Evolutionary conservation across 345 rosid species (phyloP).

Genomic region (Rhizophora apiculata): DNA sequence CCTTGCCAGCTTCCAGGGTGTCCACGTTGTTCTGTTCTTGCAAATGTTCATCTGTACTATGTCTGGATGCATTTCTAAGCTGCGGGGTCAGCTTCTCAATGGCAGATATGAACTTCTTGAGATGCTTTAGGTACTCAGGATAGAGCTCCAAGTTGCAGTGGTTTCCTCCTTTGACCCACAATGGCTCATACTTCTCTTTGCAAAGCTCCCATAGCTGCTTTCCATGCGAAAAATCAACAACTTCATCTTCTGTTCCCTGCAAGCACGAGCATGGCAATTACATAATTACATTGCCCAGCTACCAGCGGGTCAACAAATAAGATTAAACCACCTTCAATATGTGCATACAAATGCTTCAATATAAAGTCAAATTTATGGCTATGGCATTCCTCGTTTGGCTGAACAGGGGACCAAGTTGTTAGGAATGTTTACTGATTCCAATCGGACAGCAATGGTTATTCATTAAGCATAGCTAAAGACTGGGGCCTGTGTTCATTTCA

Average conservation of each 20-base stretch:
- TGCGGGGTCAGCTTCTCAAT: slow-evolving; percentile 52
- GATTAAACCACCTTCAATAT: neutral
- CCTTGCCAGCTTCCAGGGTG: slow-evolving; percentile 12
- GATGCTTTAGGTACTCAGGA: slow-evolving; percentile 76
- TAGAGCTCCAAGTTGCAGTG: slow-evolving; percentile 78
- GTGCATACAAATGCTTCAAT: neutral
- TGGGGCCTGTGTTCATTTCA: no score
- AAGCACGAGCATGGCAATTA: neutral
- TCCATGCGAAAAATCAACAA: slow-evolving; percentile 80
- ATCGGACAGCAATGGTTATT: no score
- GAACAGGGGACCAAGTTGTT: neutral
- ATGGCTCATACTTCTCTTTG: slow-evolving; percentile 83
- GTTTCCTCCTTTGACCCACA: slow-evolving; percentile 80
- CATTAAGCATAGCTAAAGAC: no score
- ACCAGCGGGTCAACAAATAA: neutral
- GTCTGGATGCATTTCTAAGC: slow-evolving; percentile 21
- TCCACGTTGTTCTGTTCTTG: slow-evolving; percentile 15
- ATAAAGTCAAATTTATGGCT: neutral
- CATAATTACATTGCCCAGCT: neutral
- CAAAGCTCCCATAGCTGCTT: slow-evolving; percentile 79
- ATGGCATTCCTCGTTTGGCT: neutral
- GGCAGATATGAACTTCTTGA: slow-evolving; percentile 69
- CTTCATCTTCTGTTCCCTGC: slow-evolving; percentile 86
- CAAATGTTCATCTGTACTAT: slow-evolving; percentile 17
- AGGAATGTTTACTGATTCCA: neutral